Base-by-base conservation (phyloP, 192 early-diverging fungal genomes). In the Endogone sp. region DNA sequence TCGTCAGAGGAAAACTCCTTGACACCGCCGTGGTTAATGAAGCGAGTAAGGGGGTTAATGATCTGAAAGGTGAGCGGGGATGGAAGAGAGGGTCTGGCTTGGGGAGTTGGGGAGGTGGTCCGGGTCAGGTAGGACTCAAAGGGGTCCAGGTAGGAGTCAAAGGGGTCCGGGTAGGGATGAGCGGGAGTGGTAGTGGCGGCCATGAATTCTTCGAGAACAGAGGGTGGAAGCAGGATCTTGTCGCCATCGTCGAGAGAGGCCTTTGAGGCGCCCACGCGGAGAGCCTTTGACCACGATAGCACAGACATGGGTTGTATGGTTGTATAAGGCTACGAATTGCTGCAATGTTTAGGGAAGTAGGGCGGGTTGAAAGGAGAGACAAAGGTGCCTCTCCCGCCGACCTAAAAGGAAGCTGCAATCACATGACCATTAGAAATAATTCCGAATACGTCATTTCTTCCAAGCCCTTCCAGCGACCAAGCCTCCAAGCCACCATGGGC, bases 1-100 rank as follows among this genome's bases (percentile, higher is more conserved):
- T 89, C 88, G 3, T 77, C 76, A 2, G 81, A 68, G 56, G 87
- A 88, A 64, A 92, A 93, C 69, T 92, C 92, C 56, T 86, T 84
- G 59, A 93, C 92, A n/a, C 89, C 87, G 57, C 86, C 83, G 61
- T 86, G 83, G 24, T 82, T 72, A 6, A 82, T 30, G 27, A 65
- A 30, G 8, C 75, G 63, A 22, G 80, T 77, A 30, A 73, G 65
- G 24, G 83, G 77, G 73, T 85, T 83, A 26, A 75, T 74, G 32
- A 90, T 75, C 55, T 85, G 74, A 64, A 90, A 90, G 20, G 85
- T 88, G 28, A 86, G 63, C 2, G 88, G 88, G 26, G 81, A 84
- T n/a, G 85, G 83, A 8, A 86, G 70, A 2, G 67, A 2, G 2
- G 67, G 23, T 25, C 44, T 28, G 59, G 59, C 0, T 26, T 23